Conservation (phyloP, 805 yeast genomes). For the Candida dajiaensis region DNA sequence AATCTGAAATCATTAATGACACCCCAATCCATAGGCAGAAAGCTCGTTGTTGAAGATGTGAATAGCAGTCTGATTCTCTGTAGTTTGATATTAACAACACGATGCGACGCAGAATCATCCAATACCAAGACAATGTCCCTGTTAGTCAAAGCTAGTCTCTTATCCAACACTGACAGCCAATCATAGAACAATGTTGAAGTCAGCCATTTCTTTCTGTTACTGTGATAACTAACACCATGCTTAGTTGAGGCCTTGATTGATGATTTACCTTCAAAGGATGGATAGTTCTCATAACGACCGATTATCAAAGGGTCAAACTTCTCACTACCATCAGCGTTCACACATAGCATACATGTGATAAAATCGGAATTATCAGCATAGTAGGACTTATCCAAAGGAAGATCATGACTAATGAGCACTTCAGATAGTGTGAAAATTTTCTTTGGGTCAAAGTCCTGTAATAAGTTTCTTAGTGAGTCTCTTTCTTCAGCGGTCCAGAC, state of each 20-base stretch:
- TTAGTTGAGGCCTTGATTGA: slow-evolving; percentile 42
- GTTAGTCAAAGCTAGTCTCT: slow-evolving; percentile 41
- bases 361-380: slow-evolving; percentile 36
- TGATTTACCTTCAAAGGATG: slow-evolving; percentile 33
- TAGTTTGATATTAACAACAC: slow-evolving; percentile 48
- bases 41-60: slow-evolving; percentile 32
- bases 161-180: slow-evolving; percentile 55
- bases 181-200: slow-evolving; percentile 59
- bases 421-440: slow-evolving; percentile 59
- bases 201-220: slow-evolving; percentile 57
- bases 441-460: slow-evolving; percentile 40
- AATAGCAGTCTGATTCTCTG: slow-evolving; percentile 35
- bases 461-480: slow-evolving; percentile 36
- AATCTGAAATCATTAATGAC: slow-evolving; percentile 56
- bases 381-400: slow-evolving; percentile 55
- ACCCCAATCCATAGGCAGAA: slow-evolving; percentile 60
- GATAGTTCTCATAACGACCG: slow-evolving; percentile 48
- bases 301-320: slow-evolving; percentile 55
- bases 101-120: slow-evolving; percentile 59
- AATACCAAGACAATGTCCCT: slow-evolving; percentile 50
- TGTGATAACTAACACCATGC: slow-evolving; percentile 49
- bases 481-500: slow-evolving; percentile 61
- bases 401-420: slow-evolving; percentile 50
- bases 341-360: slow-evolving; percentile 54
- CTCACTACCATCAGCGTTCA: slow-evolving; percentile 58